Base-by-base conservation (phyloP, 176 grass and related monocot genomes). In the Carex scoparia region DNA sequence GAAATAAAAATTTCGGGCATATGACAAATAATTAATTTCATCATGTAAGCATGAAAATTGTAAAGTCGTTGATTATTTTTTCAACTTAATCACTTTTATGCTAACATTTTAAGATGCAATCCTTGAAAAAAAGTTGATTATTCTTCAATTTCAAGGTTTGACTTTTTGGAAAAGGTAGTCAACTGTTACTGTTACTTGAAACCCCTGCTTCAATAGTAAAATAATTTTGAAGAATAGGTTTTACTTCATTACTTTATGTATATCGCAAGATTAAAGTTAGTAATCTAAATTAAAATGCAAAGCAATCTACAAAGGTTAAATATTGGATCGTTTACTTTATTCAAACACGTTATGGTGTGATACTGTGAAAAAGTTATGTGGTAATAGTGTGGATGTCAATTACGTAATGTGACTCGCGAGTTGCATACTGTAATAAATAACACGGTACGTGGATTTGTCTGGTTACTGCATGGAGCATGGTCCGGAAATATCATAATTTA, bases 131-230 rank as follows among this genome's bases (percentile, higher is more conserved):
- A 15, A 33, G 33, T 77, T 77, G 73, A 78, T 28, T 57, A 13
- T 32, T 57, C 73, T 78, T 78, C 49, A 57, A 78, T 28, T 15
- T 16, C 12, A 78, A 78, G 73, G 23, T 32, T 78, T 78, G 51
- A 78, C 53, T 58, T 79, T 15, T 0, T 18, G 38, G 4, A 58
- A 79, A 79, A 79, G 13, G 53, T 15, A 10, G 74, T 79, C 74
- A 58, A 58, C 51, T 16, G 12, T 79, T 78, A 31, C 51, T 78
- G 12, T 79, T 78, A 31, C 51, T 78, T 35, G 42, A 78, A 71
- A 27, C 1, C 49, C 11, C 27, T 77, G 10, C 28, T 49, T 16
- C 4, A 57, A 4, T 55, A 31, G 3, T 78, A 18, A 78, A 79
- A 79, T 33, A 18, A 16, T 33, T 79, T 79, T 4, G 13, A 16